Evolutionary conservation across 1,284 basidiomycete species (phyloP).

Genomic region (Trametes pubescens): DNA sequence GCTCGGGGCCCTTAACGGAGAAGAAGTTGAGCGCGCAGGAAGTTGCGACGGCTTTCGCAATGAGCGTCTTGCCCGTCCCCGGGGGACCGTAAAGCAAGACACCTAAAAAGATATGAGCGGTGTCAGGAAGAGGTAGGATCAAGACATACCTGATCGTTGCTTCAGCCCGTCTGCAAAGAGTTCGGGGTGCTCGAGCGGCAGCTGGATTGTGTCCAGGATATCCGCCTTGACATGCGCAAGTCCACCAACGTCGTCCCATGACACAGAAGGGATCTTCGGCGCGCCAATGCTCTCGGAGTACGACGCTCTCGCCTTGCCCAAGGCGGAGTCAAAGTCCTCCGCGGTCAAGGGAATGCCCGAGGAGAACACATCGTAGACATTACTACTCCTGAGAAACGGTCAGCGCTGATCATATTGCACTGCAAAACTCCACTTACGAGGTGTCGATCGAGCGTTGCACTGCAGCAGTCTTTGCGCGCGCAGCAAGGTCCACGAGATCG

Average conservation of each 20-base stretch:
- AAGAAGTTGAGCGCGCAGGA: slow-evolving; percentile 94
- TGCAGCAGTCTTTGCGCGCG: slow-evolving; percentile 67
- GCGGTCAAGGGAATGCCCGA: slow-evolving; percentile 69
- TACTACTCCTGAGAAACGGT: slow-evolving; percentile 11
- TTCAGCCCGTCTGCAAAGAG: slow-evolving; percentile 94
- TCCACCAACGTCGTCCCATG: slow-evolving; percentile 99
- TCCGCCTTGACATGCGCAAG: slow-evolving; percentile 90
- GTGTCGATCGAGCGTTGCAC: slow-evolving; percentile 58
- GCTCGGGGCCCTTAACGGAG: slow-evolving; percentile 96
- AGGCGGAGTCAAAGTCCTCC: slow-evolving; percentile 77
- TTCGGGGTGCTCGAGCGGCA: slow-evolving; percentile 95
- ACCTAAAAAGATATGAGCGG: slow-evolving; percentile 52
- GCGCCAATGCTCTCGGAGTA: slow-evolving; percentile 96
- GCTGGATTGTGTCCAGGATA: slow-evolving; percentile 96
- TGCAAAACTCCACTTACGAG: slow-evolving; percentile 45
- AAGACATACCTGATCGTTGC: slow-evolving; percentile 84
- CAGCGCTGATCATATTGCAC: background rate
- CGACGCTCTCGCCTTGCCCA: slow-evolving; percentile 79
- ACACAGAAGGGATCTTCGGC: slow-evolving; percentile 95
- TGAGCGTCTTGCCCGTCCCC: slow-evolving; percentile 94
- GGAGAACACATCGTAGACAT: slow-evolving; percentile 37
- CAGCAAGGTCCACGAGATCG: slow-evolving; percentile 82
- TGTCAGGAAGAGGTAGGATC: background rate
- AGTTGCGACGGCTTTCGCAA: slow-evolving; percentile 94
- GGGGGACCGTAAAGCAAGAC: slow-evolving; percentile 93